Evolutionary conservation across 192 early-diverging fungal genomes (phyloP).

Genomic region (Lobosporangium transversale): DNA sequence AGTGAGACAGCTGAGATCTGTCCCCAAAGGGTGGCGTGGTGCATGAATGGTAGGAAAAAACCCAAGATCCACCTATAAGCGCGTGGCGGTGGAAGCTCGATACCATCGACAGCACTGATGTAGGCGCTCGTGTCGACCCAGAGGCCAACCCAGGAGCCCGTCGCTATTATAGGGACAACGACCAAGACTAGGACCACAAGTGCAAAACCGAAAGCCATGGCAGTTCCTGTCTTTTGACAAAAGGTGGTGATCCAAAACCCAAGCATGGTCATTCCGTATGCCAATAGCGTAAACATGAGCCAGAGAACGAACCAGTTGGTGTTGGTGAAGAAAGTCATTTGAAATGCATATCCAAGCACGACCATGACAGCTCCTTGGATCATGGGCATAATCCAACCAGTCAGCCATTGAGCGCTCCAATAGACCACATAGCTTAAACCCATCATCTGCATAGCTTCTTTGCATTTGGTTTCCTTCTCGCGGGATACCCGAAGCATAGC

Average conservation of each 20-base stretch:
- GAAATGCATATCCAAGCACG: conserved; percentile 67
- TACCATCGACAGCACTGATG: conserved; percentile 34
- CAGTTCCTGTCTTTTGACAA: conserved; percentile 61
- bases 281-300: conserved; percentile 73
- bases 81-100: not conserved
- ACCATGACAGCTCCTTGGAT: conserved; percentile 66
- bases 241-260: conserved; percentile 74
- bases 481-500: conserved; percentile 68
- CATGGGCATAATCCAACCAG: conserved; percentile 62
- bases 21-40: conserved; percentile 68
- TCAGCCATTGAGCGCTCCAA: conserved; percentile 71
- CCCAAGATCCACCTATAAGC: conserved; percentile 28
- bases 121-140: conserved; percentile 37
- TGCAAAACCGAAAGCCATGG: conserved; percentile 38
- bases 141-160: conserved; percentile 65
- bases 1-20: conserved; percentile 60
- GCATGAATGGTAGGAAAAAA: conserved; percentile 59
- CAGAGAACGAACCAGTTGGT: conserved; percentile 64
- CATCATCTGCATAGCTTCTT: conserved; percentile 81
- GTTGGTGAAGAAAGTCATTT: conserved; percentile 69
- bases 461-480: conserved; percentile 78
- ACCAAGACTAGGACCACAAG: conserved; percentile 67
- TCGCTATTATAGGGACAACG: conserved; percentile 75
- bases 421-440: conserved; percentile 68
- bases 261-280: conserved; percentile 73